These are phyloP conservation scores for Lyophyllum decastes DNA, from an alignment of 768 basidiomycete genomes.

Conservation along the genomic window DNA sequence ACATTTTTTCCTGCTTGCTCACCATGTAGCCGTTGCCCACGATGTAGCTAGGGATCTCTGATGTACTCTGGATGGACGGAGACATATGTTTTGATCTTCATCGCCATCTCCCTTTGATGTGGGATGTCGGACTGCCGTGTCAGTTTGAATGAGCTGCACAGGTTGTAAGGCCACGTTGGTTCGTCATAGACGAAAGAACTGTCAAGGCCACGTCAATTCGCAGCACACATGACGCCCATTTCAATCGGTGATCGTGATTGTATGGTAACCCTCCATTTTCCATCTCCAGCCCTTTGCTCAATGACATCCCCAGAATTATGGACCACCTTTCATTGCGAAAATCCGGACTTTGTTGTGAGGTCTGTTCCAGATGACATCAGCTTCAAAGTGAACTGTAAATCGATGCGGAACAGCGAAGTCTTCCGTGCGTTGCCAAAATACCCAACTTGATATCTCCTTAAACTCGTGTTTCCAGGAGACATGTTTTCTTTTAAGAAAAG, in stretches of 20 bases:
- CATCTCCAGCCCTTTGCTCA: not conserved
- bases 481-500: slow-evolving; percentile 67
- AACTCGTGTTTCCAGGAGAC: slow-evolving; percentile 43
- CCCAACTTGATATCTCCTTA: not conserved
- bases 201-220: slow-evolving; percentile 1
- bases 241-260: not conserved
- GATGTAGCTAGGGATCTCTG: slow-evolving; percentile 32
- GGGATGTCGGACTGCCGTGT: slow-evolving; percentile 8
- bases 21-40: slow-evolving; percentile 20
- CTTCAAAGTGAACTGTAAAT: slow-evolving; percentile 51
- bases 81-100: slow-evolving; percentile 26
- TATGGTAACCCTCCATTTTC: not conserved
- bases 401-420: slow-evolving; percentile 57
- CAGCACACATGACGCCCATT: not conserved
- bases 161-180: slow-evolving; percentile 7
- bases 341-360: slow-evolving; percentile 57
- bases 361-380: slow-evolving; percentile 51
- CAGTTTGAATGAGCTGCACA: slow-evolving; percentile 9
- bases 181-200: not conserved
- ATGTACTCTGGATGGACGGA: slow-evolving; percentile 37
- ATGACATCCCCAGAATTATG: slow-evolving; percentile 25
- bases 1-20: slow-evolving; percentile 23
- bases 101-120: slow-evolving; percentile 27
- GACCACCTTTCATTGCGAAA: slow-evolving; percentile 43
- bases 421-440: slow-evolving; percentile 49